Evolutionary conservation across 2,329 filamentous ascomycete species (phyloP).

Genomic region (Sporothrix schenckii): DNA sequence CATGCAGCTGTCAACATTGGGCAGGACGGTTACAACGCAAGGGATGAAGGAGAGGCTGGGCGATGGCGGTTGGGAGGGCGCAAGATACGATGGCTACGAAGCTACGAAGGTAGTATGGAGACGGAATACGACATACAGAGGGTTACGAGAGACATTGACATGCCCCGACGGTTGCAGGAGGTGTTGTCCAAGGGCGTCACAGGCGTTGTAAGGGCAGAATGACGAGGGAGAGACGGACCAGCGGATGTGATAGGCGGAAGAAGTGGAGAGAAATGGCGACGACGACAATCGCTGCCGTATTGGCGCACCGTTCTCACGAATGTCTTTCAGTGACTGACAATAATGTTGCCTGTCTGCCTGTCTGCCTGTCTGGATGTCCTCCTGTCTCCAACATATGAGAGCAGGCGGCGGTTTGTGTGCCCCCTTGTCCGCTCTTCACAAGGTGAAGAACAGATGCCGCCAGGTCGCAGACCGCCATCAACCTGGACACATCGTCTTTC

Average conservation of each 20-base stretch:
- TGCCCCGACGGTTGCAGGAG: conserved; percentile 7
- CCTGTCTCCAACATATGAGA: not conserved
- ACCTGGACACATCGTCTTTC: too few species aligned
- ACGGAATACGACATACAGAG: too few species aligned
- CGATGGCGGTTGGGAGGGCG: too few species aligned
- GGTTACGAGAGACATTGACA: not conserved
- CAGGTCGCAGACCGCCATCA: too few species aligned
- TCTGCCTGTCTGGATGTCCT: too few species aligned
- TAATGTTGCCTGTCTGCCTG: not conserved
- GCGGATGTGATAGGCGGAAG: not conserved
- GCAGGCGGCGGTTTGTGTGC: not conserved
- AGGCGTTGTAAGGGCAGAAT: not conserved
- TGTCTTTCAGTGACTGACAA: not conserved
- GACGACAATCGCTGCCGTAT: conserved; percentile 9
- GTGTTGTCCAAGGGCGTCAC: not conserved
- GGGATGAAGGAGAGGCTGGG: not conserved
- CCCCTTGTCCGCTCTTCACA: not conserved
- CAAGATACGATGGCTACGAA: too few species aligned
- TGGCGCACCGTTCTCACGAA: not conserved
- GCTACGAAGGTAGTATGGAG: too few species aligned
- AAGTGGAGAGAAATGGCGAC: conserved; percentile 1
- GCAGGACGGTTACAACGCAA: conserved; percentile 7
- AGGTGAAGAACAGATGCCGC: too few species aligned
- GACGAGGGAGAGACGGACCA: not conserved
- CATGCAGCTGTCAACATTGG: conserved; percentile 13